These are phyloP conservation scores for Neocucurbitaria cava DNA, from an alignment of 2,329 filamentous ascomycete genomes.

Conservation along the genomic window DNA sequence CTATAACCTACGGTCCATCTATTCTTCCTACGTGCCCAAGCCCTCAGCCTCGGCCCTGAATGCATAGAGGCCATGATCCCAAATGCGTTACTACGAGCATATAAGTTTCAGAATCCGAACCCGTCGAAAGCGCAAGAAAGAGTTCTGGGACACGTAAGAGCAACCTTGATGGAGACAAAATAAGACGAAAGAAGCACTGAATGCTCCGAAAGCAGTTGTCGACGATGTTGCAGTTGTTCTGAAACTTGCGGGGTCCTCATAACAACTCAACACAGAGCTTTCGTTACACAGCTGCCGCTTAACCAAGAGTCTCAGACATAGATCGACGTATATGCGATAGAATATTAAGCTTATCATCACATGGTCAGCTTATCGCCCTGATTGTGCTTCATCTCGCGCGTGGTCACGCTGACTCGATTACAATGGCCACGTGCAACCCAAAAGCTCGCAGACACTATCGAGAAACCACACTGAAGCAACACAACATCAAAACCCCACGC, in stretches of 20 bases:
- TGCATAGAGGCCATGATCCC: slow-evolving; percentile 7
- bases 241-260: too few relatives aligned
- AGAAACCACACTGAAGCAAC: neutral
- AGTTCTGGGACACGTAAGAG: slow-evolving; percentile 13
- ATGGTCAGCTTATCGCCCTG: neutral
- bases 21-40: slow-evolving; percentile 40
- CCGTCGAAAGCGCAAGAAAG: slow-evolving; percentile 22
- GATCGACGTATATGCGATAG: neutral
- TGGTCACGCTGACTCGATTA: neutral
- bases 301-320: neutral
- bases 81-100: slow-evolving; percentile 58
- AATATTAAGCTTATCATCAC: neutral
- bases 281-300: neutral
- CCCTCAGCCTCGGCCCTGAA: slow-evolving; percentile 8
- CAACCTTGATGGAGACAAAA: neutral
- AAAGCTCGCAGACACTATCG: slow-evolving; percentile 1
- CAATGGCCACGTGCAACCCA: slow-evolving; percentile 2
- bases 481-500: slow-evolving; percentile 4
- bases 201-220: neutral
- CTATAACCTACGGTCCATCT: slow-evolving; percentile 51
- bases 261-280: too few relatives aligned
- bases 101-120: slow-evolving; percentile 44
- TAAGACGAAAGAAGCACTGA: neutral
- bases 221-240: too few relatives aligned
- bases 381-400: slow-evolving; percentile 1